Percentiles rank a stretch among this genome's conserved stretches.
Conservation (phyloP, 805 yeast genomes). For the Blastobotrys mokoenaii region DNA sequence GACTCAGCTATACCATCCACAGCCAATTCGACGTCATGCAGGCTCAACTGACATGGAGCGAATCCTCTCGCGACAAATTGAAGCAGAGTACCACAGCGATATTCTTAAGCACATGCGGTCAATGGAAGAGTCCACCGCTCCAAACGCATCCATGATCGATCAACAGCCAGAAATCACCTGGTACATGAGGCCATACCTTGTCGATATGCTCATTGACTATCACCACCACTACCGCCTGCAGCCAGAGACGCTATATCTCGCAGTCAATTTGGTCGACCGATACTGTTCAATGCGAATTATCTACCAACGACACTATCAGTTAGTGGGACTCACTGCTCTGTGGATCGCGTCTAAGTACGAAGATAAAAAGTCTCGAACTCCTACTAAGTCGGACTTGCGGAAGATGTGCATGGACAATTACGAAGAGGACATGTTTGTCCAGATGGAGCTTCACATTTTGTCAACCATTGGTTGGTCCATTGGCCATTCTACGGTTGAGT, state of each 20-base stretch:
- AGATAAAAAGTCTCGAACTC: conserved; percentile 68
- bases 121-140: conserved; percentile 32
- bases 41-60: conserved; percentile 8
- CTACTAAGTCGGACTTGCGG: conserved; percentile 63
- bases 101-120: conserved; percentile 29
- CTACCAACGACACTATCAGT: conserved; percentile 75
- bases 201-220: conserved; percentile 69
- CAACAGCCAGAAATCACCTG: conserved; percentile 84
- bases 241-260: conserved; percentile 60
- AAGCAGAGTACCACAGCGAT: conserved; percentile 31
- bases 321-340: conserved; percentile 83
- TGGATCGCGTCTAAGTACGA: conserved; percentile 86
- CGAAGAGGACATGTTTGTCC: conserved; percentile 53
- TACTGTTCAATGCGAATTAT: conserved; percentile 86
- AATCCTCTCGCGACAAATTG: conserved; percentile 13
- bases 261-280: conserved; percentile 74
- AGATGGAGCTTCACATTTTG: conserved; percentile 72
- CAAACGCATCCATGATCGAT: conserved; percentile 46
- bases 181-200: conserved; percentile 59
- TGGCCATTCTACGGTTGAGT: conserved; percentile 50
- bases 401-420: conserved; percentile 62
- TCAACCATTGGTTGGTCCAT: conserved; percentile 66
- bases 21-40: too few species aligned
- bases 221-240: conserved; percentile 52
- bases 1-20: neutral